Conservation (phyloP, 2,329 filamentous ascomycete genomes). For the Alternaria burnsii region DNA sequence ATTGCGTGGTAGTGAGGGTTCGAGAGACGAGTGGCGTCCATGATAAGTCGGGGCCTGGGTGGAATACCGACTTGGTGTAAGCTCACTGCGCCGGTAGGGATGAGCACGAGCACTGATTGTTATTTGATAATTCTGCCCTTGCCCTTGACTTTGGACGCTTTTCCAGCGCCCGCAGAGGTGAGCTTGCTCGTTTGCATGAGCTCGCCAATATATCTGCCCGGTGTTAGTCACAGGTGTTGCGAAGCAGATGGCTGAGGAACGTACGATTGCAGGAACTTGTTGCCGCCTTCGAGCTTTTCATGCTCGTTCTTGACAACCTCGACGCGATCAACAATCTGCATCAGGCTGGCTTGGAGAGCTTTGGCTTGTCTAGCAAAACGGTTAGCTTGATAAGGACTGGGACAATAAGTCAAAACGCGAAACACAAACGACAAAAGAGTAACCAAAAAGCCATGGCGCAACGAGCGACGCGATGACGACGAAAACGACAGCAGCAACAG, state of each 20-base stretch:
- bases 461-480: not conserved
- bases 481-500: not conserved
- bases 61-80: conserved; percentile 38
- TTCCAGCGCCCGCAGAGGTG: conserved; percentile 61
- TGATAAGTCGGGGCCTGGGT: conserved; percentile 39
- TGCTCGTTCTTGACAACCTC: conserved; percentile 94
- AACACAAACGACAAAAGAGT: not conserved
- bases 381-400: conserved; percentile 14
- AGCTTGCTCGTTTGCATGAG: conserved; percentile 80
- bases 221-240: conserved; percentile 22
- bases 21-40: conserved; percentile 40
- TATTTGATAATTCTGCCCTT: conserved; percentile 50
- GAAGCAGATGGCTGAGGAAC: conserved; percentile 27
- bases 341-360: conserved; percentile 84
- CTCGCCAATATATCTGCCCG: conserved; percentile 87
- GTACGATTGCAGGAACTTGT: conserved; percentile 85
- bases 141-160: conserved; percentile 58
- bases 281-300: conserved; percentile 95
- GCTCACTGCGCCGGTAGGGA: conserved; percentile 23
- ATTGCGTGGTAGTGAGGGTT: conserved; percentile 43
- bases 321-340: conserved; percentile 90
- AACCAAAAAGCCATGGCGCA: not conserved
- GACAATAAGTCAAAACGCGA: conserved; percentile 6
- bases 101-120: conserved; percentile 36
- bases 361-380: conserved; percentile 76